These are phyloP conservation scores for Yamadazyma membranifaciens DNA, from an alignment of 1,139 yeast species.

Conservation along the genomic window DNA sequence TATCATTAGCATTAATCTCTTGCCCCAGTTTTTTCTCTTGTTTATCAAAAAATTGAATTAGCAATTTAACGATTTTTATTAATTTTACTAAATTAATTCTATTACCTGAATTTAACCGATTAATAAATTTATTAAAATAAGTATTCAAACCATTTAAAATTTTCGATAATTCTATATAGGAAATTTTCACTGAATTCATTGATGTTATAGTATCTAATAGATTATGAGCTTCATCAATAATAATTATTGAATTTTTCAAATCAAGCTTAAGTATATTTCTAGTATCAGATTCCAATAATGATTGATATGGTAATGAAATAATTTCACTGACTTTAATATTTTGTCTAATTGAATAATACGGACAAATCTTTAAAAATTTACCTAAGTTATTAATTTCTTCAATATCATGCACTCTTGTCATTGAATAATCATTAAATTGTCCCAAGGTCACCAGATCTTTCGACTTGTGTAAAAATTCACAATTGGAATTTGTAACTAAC, in stretches of 20 bases:
- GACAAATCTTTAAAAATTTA: constrained; percentile 57
- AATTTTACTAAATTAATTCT: constrained; percentile 68
- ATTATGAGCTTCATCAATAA: constrained; percentile 94
- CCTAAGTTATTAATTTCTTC: constrained; percentile 77
- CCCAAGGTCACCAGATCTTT: constrained; percentile 29
- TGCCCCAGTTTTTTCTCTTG: constrained; percentile 46
- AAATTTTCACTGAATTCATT: constrained; percentile 62
- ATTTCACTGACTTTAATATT: constrained; percentile 65
- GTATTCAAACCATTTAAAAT: constrained; percentile 47
- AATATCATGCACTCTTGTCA: constrained; percentile 71
- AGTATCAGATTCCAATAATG: constrained; percentile 64
- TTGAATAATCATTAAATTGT: constrained; percentile 58
- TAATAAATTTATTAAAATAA: constrained; percentile 60
- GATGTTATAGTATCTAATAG: constrained; percentile 73
- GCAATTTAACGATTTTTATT: constrained; percentile 51
- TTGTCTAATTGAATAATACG: constrained; percentile 73
- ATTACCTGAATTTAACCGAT: constrained; percentile 70
- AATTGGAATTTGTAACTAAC: constrained; percentile 43
- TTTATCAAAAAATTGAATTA: constrained; percentile 44
- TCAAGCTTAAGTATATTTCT: constrained; percentile 60
- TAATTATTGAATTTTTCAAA: constrained; percentile 62
- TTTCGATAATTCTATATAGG: constrained; percentile 45
- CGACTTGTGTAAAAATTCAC: constrained; percentile 50
- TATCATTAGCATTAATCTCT: constrained; percentile 48
- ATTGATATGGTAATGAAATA: constrained; percentile 82